Conservation (phyloP, 2,329 filamentous ascomycete species). For the Cryphonectria radicalis region DNA sequence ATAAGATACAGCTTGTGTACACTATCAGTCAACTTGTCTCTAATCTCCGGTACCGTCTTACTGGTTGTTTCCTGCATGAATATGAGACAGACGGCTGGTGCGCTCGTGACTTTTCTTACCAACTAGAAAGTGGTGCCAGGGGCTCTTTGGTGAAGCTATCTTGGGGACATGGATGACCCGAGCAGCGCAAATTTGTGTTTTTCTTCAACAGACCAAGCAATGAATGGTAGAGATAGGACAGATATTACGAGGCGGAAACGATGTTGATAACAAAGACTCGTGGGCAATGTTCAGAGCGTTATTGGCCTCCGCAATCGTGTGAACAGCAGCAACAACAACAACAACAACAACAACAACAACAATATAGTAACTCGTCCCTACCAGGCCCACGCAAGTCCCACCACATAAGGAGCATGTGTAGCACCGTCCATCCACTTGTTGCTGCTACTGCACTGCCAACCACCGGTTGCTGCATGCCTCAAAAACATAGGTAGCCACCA, state of each 20-base stretch:
- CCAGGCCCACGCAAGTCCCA: neutral
- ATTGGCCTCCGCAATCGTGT: neutral
- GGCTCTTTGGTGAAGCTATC: too few species aligned
- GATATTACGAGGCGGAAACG: neutral
- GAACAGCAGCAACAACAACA: neutral
- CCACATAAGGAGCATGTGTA: neutral
- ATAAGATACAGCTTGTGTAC: slow-evolving; percentile 29
- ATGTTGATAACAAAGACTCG: neutral
- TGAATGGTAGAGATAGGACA: neutral
- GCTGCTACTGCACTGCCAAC: neutral
- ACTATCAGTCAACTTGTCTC: slow-evolving; percentile 30
- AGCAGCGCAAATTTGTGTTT: neutral
- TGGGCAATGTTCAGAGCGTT: neutral
- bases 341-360: neutral
- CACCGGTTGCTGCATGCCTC: neutral
- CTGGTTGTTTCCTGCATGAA: neutral
- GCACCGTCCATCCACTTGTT: neutral
- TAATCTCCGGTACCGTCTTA: neutral
- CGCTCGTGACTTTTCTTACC: neutral
- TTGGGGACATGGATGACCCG: too few species aligned
- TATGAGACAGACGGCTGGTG: neutral
- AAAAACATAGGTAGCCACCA: neutral
- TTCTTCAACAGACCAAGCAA: neutral
- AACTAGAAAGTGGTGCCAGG: neutral
- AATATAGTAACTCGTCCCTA: neutral